These are phyloP conservation scores for Fraxinus anomala DNA, from an alignment of 257 asterid species.

Conservation along the genomic window DNA sequence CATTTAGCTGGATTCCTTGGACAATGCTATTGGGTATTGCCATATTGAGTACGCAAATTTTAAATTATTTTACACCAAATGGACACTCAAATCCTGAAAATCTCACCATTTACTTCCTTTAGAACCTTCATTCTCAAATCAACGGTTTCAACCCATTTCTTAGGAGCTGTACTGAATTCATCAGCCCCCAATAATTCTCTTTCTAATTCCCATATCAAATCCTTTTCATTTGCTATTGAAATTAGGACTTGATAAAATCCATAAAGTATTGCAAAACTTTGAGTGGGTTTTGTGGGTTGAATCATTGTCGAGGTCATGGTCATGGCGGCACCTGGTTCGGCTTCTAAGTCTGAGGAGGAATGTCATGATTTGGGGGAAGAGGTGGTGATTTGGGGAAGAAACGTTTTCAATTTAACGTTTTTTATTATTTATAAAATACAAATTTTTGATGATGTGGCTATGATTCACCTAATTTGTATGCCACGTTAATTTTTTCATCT, in stretches of 20 bases:
- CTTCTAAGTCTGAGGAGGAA: constrained; percentile 82
- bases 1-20: constrained; percentile 36
- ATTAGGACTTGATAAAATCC: not conserved
- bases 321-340: constrained; percentile 64
- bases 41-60: not conserved
- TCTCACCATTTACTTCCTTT: constrained; percentile 55
- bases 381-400: no score
- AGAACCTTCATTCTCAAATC: constrained; percentile 33
- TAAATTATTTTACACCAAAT: constrained; percentile 28
- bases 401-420: no score
- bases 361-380: constrained; percentile 25
- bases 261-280: constrained; percentile 11
- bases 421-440: no score
- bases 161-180: constrained; percentile 26
- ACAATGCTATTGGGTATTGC: not conserved
- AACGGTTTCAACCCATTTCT: constrained; percentile 25
- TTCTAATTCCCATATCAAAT: constrained; percentile 1
- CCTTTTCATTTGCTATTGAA: not conserved
- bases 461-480: no score
- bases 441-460: no score
- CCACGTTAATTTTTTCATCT: no score
- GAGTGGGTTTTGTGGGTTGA: constrained; percentile 29
- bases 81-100: constrained; percentile 65
- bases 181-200: constrained; percentile 15
- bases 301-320: constrained; percentile 43